Base-by-base conservation (phyloP, 2,329 filamentous ascomycete genomes). In the Colletotrichum sp. region DNA sequence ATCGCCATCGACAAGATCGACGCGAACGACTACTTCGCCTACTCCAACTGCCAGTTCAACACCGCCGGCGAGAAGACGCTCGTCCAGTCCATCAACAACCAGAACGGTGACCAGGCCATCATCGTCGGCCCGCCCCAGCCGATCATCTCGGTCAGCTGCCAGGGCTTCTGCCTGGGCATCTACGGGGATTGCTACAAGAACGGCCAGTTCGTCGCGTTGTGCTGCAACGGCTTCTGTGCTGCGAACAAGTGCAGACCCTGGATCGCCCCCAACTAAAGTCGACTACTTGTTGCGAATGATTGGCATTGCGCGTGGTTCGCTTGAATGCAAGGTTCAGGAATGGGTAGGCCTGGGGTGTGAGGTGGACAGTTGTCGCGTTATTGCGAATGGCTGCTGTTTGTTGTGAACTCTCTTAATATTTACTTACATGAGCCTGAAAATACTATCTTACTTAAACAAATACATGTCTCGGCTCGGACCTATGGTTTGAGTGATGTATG, bases 61-160 rank as follows among this genome's bases (percentile, higher is more conserved):
- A 87, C 86, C 1, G 74, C 80, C 9, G 80, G 78, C 25, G 73
- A 81, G 8, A 81, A 83, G 78, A 79, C 84, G 0, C 81, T 87
- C 6, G 81, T 80, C 27, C 79, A 80, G 69, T 80, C 80, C 69
- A 81, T 84, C 77, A 80, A 79, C 34, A 49, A 78, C 2, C 71
- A 77, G 4, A 85, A 85, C 12, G 77, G 82, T 19, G 83, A 85
- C 78, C 84, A 87, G 72, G 82, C 90, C 27, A 79, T 85, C 11
- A 83, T 90, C n/a, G n/a, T 52, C 29, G 85, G 86, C 0, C 87
- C 88, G 27, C 87, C 88, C 6, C 83, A 86, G 79, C 84, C 85
- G 6, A 83, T 90, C 68, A 80, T 80, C 8, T 82, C 82, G 16
- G 87, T 89, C 27, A 85, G 82, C 78, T 89, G 88, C 80, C 77